These are phyloP conservation scores for Psidium friedrichsthalianum DNA, from an alignment of 345 rosid genomes.

Conservation along the genomic window DNA sequence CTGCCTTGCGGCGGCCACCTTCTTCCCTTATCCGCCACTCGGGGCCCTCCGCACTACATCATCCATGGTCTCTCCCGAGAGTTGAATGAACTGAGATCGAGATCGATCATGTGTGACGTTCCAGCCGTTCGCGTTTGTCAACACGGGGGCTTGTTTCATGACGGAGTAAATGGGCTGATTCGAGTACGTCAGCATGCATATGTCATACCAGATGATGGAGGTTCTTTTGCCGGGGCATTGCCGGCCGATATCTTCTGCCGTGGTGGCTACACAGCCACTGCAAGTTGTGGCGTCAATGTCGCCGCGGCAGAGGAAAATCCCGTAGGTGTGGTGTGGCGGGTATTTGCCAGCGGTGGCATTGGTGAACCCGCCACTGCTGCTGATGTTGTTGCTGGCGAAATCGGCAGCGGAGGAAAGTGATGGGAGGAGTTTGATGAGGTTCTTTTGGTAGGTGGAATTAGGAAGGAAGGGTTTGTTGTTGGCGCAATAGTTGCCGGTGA, in stretches of 20 bases:
- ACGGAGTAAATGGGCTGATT: neutral
- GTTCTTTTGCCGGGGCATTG: neutral
- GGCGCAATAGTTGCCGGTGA: fast-evolving
- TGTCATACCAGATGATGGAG: neutral
- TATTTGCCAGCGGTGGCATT: neutral
- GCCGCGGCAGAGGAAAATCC: neutral
- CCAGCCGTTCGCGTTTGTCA: neutral
- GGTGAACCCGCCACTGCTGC: neutral
- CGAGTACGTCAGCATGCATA: neutral
- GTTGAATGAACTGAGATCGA: neutral
- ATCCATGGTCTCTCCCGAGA: neutral
- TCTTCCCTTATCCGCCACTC: neutral
- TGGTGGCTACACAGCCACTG: neutral
- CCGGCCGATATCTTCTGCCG: neutral
- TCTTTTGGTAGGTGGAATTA: neutral
- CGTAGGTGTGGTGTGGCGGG: neutral
- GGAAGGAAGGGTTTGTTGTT: neutral
- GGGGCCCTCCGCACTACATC: neutral
- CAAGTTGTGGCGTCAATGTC: neutral
- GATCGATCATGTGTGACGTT: neutral
- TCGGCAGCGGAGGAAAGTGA: neutral
- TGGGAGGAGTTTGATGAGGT: neutral
- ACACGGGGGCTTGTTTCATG: neutral
- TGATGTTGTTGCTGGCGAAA: neutral
- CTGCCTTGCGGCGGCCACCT: neutral